These are phyloP conservation scores for Urochloa ruziziensis DNA, from an alignment of 176 grass and related monocot species.

Conservation along the genomic window DNA sequence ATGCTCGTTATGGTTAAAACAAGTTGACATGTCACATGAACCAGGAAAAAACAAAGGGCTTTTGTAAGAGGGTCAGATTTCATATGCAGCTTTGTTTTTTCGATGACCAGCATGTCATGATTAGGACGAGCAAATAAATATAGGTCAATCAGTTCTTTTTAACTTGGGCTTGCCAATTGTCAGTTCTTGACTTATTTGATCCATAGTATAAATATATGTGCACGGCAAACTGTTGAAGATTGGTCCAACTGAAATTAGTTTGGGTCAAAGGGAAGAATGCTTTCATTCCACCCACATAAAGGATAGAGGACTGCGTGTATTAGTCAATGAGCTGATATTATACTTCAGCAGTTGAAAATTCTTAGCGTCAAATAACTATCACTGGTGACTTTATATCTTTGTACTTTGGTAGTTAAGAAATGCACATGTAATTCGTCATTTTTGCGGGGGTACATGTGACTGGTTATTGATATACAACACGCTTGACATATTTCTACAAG, in stretches of 20 bases:
- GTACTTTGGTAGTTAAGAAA: background rate
- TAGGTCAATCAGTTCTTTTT: background rate
- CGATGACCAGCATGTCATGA: constrained; percentile 24
- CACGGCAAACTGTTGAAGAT: background rate
- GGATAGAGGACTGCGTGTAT: background rate
- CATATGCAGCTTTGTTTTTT: constrained; percentile 4
- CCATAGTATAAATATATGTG: background rate
- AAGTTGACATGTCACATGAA: background rate
- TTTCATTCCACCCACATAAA: background rate
- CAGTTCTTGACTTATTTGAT: constrained; percentile 14
- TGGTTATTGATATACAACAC: too few relatives aligned
- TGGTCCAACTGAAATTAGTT: constrained; percentile 9
- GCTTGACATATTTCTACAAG: background rate
- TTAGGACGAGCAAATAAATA: background rate
- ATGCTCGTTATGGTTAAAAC: background rate
- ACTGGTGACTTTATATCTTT: background rate
- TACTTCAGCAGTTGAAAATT: background rate
- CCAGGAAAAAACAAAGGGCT: background rate
- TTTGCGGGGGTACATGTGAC: too few relatives aligned
- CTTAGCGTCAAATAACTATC: background rate
- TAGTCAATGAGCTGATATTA: background rate
- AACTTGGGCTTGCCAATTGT: constrained; percentile 27
- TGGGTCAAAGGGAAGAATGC: constrained; percentile 5
- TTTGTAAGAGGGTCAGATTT: background rate
- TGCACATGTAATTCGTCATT: background rate